phyloP scores from a whole-genome alignment of 2,329 filamentous ascomycete genomes.

The Pseudogymnoascus sp. region DNA sequence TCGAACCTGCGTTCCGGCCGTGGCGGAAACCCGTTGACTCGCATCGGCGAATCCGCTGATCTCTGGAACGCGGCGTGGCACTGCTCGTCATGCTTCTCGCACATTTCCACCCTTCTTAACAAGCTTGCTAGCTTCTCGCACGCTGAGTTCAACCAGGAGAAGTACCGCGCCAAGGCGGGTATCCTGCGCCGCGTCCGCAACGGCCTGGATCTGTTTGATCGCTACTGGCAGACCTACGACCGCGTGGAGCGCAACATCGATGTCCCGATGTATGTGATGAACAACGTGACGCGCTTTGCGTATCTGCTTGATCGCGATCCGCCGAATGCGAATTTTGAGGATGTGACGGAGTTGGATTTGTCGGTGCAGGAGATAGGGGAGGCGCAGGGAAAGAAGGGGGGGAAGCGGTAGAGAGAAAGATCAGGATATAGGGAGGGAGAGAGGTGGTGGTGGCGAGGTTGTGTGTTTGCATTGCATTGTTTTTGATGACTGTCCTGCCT shows the following conservation, averaged over 20 bases:
- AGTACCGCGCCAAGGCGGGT: slow-evolving; percentile 39
- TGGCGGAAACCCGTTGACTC: slow-evolving; percentile 33
- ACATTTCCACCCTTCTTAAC: slow-evolving; percentile 45
- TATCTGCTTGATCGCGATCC: slow-evolving; percentile 4
- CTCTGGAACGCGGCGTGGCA: slow-evolving; percentile 52
- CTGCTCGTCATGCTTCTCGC: slow-evolving; percentile 54
- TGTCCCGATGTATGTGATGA: not conserved
- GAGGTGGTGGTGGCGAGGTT: no score
- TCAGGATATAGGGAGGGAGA: not conserved
- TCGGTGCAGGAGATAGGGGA: not conserved
- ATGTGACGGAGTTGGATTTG: slow-evolving; percentile 1
- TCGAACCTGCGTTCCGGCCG: slow-evolving; percentile 46
- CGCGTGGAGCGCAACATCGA: slow-evolving; percentile 4
- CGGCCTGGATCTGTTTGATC: slow-evolving; percentile 41
- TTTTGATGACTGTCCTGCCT: not conserved
- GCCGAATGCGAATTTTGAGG: slow-evolving; percentile 3
- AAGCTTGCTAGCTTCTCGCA: slow-evolving; percentile 54
- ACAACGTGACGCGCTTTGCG: not conserved
- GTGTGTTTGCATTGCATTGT: not conserved
- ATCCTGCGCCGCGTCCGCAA: slow-evolving; percentile 45
- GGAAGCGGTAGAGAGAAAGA: slow-evolving; percentile 15
- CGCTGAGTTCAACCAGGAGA: slow-evolving; percentile 42
- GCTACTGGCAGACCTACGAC: not conserved
- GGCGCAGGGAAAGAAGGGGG: not conserved
- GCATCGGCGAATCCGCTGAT: slow-evolving; percentile 37